Conservation (phyloP, 805 yeast species). For the Priceomyces haplophilus region DNA sequence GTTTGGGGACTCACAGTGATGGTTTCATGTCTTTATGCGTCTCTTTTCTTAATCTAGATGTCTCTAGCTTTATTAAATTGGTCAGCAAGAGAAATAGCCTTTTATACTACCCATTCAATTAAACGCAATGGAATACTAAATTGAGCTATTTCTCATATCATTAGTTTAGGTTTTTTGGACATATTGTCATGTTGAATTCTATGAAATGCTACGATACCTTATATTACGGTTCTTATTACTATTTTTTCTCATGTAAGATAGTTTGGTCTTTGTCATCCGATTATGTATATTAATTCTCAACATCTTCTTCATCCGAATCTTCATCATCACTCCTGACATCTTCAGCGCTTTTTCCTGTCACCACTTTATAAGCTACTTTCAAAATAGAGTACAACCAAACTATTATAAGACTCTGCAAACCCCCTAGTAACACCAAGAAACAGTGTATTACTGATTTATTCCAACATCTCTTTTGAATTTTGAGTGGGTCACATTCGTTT, state of each 20-base stretch:
- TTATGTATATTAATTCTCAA: background rate
- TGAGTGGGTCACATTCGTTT: slow-evolving; percentile 37
- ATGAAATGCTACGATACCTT: too few species aligned
- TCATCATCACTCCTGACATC: slow-evolving; percentile 85
- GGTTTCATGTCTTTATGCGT: slow-evolving; percentile 52
- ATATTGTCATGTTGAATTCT: too few species aligned
- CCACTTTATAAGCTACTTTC: slow-evolving; percentile 66
- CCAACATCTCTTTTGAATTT: slow-evolving; percentile 49
- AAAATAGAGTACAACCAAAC: slow-evolving; percentile 75
- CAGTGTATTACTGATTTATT: slow-evolving; percentile 41
- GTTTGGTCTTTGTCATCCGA: too few species aligned
- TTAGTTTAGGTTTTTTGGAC: background rate
- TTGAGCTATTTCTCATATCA: background rate
- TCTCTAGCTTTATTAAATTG: background rate
- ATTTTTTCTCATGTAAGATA: too few species aligned
- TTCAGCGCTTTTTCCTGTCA: slow-evolving; percentile 74
- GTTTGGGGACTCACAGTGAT: slow-evolving; percentile 72
- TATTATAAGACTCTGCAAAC: slow-evolving; percentile 61
- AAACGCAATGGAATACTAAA: too few species aligned
- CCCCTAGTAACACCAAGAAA: slow-evolving; percentile 56
- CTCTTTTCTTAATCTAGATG: slow-evolving; percentile 3
- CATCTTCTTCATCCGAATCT: slow-evolving; percentile 40
- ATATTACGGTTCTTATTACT: too few species aligned
- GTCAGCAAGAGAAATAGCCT: background rate
- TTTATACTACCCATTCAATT: too few species aligned